These are phyloP conservation scores for Populus alba DNA, from an alignment of 345 rosid genomes.

Conservation along the genomic window DNA sequence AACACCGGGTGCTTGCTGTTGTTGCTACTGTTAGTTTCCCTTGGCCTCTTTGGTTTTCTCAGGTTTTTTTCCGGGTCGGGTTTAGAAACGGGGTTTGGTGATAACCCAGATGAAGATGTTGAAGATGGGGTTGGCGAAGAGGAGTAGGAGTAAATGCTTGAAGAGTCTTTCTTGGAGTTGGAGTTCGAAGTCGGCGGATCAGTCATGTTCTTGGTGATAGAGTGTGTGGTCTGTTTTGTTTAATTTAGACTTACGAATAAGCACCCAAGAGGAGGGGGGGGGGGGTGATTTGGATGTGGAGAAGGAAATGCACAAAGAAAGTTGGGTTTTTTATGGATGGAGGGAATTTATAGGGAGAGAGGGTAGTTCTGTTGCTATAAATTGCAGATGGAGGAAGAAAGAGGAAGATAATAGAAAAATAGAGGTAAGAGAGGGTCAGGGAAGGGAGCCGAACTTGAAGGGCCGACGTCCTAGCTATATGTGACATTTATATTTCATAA, in stretches of 20 bases:
- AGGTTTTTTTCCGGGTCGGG: slow-evolving; percentile 6
- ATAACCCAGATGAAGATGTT: slow-evolving; percentile 10
- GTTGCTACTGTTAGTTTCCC: background rate
- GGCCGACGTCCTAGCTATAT: no score
- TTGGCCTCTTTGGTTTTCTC: background rate
- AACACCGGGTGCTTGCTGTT: slow-evolving; percentile 55
- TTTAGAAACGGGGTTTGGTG: background rate
- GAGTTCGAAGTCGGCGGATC: background rate
- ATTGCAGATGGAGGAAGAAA: background rate
- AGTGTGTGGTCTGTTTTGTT: background rate
- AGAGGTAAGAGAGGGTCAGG: background rate
- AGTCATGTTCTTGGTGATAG: background rate
- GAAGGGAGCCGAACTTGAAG: no score
- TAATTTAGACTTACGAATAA: no score
- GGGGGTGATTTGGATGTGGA: no score
- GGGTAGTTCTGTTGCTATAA: no score
- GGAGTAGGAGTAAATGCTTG: slow-evolving; percentile 18
- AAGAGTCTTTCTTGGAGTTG: slow-evolving; percentile 8
- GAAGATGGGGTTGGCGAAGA: slow-evolving; percentile 5
- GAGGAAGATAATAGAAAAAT: background rate
- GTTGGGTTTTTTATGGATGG: background rate
- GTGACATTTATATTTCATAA: no score
- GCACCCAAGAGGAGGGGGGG: background rate
- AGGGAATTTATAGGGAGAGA: slow-evolving; percentile 1
- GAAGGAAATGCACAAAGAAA: background rate